Conservation (phyloP, 2,329 filamentous ascomycete genomes). For the Xylariaceae sp. region DNA sequence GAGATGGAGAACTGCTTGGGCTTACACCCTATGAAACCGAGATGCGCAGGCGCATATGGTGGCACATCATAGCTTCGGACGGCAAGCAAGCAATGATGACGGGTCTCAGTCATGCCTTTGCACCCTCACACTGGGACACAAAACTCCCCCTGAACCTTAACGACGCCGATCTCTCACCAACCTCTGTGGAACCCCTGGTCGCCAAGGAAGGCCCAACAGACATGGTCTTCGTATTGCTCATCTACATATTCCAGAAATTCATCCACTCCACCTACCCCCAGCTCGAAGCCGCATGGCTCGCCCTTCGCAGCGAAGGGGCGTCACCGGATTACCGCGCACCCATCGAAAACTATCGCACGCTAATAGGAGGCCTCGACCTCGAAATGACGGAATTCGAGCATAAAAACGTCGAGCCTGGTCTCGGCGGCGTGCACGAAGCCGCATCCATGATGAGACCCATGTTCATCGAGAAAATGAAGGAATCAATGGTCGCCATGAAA, state of each 20-base stretch:
- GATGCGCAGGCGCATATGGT: slow-evolving; percentile 45
- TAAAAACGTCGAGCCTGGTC: slow-evolving; percentile 21
- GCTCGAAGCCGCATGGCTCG: slow-evolving; percentile 16
- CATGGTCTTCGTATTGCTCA: slow-evolving; percentile 21
- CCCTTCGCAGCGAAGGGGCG: slow-evolving; percentile 3
- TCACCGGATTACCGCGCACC: neutral
- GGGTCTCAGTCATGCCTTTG: slow-evolving; percentile 24
- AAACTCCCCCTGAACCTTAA: slow-evolving; percentile 29
- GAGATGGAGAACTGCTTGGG: slow-evolving; percentile 34
- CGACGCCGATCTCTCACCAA: slow-evolving; percentile 28
- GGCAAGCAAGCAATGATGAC: slow-evolving; percentile 23
- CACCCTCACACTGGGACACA: slow-evolving; percentile 20
- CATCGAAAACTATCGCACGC: slow-evolving; percentile 12
- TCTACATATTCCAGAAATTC: slow-evolving; percentile 17
- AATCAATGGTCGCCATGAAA: slow-evolving; percentile 12
- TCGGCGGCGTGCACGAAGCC: slow-evolving; percentile 27
- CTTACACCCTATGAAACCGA: slow-evolving; percentile 41
- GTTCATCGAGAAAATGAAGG: slow-evolving; percentile 14
- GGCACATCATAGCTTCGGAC: slow-evolving; percentile 35
- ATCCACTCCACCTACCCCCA: slow-evolving; percentile 3
- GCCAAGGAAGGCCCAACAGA: slow-evolving; percentile 20
- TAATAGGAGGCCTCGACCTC: slow-evolving; percentile 23
- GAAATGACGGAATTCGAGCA: slow-evolving; percentile 22
- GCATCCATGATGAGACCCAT: slow-evolving; percentile 15
- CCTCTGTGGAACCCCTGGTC: slow-evolving; percentile 16